Evolutionary conservation across 2,329 filamentous ascomycete genomes (phyloP).

Genomic region (Sclerotinia sclerotiorum): DNA sequence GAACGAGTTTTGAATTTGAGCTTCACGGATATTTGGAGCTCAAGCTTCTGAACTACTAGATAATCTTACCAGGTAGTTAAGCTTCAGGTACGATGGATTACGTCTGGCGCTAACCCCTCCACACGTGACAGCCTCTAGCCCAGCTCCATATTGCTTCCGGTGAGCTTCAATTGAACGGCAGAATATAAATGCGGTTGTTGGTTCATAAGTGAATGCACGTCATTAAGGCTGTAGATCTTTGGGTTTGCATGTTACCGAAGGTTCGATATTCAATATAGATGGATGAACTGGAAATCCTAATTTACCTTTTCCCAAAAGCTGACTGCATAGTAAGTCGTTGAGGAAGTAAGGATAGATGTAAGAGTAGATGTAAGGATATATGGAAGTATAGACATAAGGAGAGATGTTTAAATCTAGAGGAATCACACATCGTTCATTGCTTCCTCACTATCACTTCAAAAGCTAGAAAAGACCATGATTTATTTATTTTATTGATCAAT

Average conservation of each 20-base stretch:
- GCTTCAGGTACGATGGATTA: slow-evolving; percentile 15
- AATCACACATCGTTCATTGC: neutral
- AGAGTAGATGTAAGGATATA: neutral
- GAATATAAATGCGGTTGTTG: neutral
- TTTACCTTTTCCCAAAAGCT: neutral
- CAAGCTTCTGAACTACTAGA: slow-evolving; percentile 2
- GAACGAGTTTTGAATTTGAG: slow-evolving; percentile 7
- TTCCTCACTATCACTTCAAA: neutral
- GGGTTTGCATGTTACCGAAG: neutral
- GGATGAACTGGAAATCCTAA: neutral
- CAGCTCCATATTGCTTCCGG: neutral
- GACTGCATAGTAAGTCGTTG: neutral
- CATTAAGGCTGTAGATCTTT: slow-evolving; percentile 7
- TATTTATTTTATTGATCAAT: neutral
- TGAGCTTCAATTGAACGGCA: neutral
- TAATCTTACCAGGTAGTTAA: neutral
- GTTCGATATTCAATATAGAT: neutral
- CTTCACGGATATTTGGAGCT: slow-evolving; percentile 16
- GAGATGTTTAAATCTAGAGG: neutral
- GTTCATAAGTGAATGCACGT: neutral
- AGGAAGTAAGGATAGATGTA: neutral
- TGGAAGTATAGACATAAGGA: too few species aligned
- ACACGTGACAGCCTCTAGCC: slow-evolving; percentile 15
- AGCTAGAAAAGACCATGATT: neutral
- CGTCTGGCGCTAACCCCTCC: slow-evolving; percentile 10